Evolutionary conservation across 176 grass and related monocot species (phyloP), one percentile per base, ranked within the genome.

Genomic region (Cenchrus fungigraminus): DNA sequence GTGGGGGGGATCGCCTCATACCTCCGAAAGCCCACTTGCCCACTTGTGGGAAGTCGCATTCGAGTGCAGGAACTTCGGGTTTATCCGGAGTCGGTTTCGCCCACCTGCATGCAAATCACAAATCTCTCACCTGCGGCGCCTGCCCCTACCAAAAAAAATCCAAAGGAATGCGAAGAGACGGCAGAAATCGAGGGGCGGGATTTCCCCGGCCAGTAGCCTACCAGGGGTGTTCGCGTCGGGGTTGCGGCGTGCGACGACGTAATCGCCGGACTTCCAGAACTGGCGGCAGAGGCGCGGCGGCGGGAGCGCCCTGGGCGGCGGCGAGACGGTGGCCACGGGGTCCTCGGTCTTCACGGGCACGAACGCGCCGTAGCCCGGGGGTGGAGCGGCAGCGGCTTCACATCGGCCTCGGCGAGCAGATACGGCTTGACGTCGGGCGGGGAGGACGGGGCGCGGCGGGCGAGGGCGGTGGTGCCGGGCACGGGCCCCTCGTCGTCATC

Each of bases 211-310:
- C 50, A 88, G 22, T 40, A 57, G 86, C 93, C 82, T 97, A 87
- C 91, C 86, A 52, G 83, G 90, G 40, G 44, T 62, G 60, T 76
- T 54, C 14, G 79, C 79, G 9, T 82, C 88, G 72, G 95, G 77
- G 44, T 95, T 90, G 62, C 91, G 77, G 59, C 45, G 89, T 29
- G 80, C 80, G 42, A 92, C 90, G 73, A 94, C 89, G 71, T 96
- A 98, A 65, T 98, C 93, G 9, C 97, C 97, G 45, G 97, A 98
- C 84, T 94, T 98, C 97, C 93, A 95, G 77, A 98, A 98, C 79
- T 94, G 93, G 80, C 90, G 91, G 78, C 90, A 84, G 73, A 96
- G 82, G 69, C 73, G 90, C 69, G 74, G 79, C 70, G 81, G 59
- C 37, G 76, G 94, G 61, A 78, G 84, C 15, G 70, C 76, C 57